Evolutionary conservation across 805 yeast species (phyloP).

Genomic region (Wickerhamiella musiphila): DNA sequence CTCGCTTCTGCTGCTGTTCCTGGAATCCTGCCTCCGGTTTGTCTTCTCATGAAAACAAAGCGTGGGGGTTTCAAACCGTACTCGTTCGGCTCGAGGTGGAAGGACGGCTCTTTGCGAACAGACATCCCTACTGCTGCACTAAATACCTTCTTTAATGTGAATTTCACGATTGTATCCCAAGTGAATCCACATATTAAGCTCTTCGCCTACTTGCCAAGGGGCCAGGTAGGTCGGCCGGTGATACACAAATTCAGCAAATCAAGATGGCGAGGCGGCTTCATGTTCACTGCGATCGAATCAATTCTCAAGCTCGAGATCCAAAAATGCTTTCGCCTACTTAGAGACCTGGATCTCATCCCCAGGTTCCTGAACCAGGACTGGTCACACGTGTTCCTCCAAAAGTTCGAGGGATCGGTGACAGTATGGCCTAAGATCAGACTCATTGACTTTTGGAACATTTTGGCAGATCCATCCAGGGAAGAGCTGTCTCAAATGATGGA

Average conservation of each 20-base stretch:
- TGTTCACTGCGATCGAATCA: slow-evolving; percentile 56
- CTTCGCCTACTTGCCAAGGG: slow-evolving; percentile 62
- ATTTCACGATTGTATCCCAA: slow-evolving; percentile 61
- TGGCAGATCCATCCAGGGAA: slow-evolving; percentile 50
- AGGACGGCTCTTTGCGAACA: slow-evolving; percentile 63
- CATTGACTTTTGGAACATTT: slow-evolving; percentile 42
- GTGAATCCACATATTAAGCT: slow-evolving; percentile 69
- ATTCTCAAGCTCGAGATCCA: slow-evolving; percentile 52
- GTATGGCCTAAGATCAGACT: slow-evolving; percentile 53
- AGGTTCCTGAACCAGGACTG: slow-evolving; percentile 58
- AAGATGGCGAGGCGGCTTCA: slow-evolving; percentile 59
- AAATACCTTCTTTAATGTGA: slow-evolving; percentile 59
- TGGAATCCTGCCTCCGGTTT: slow-evolving; percentile 65
- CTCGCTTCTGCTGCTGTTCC: slow-evolving; percentile 74
- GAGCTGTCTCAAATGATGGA: slow-evolving; percentile 36
- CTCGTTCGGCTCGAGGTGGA: slow-evolving; percentile 58
- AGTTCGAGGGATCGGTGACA: slow-evolving; percentile 59
- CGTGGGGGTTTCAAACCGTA: slow-evolving; percentile 37
- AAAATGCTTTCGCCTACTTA: slow-evolving; percentile 58
- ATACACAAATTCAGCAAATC: slow-evolving; percentile 33
- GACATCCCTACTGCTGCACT: slow-evolving; percentile 62
- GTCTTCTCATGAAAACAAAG: slow-evolving; percentile 48
- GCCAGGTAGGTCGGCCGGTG: slow-evolving; percentile 68
- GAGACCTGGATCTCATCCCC: slow-evolving; percentile 50
- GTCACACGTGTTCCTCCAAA: slow-evolving; percentile 61